A percentile compares a stretch with the other conserved stretches of the same genome.
phyloP scores from a whole-genome alignment of 495 filamentous ascomycete species.

The Hyaloscypha variabilis region DNA sequence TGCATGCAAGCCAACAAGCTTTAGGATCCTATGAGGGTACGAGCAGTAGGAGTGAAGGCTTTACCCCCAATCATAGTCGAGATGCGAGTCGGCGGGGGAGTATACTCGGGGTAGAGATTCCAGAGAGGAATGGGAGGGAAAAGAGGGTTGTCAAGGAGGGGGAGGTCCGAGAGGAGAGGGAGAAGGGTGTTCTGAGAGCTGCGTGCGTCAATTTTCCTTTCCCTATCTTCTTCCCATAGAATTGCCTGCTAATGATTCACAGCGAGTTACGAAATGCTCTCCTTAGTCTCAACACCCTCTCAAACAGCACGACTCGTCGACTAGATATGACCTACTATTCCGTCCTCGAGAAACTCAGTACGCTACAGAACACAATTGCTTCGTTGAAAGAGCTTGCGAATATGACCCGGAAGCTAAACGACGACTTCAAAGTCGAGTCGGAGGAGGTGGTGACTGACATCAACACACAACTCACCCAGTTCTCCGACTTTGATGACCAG shows the following conservation, averaged over 20 bases:
- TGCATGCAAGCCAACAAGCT: constrained; percentile 31
- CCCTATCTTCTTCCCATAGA: background rate
- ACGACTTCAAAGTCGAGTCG: constrained; percentile 64
- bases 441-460: constrained; percentile 63
- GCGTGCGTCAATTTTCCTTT: constrained; percentile 38
- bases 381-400: constrained; percentile 71
- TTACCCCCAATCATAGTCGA: constrained; percentile 45
- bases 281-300: constrained; percentile 44
- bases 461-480: constrained; percentile 62
- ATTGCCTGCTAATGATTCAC: background rate
- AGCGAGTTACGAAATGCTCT: constrained; percentile 40
- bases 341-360: constrained; percentile 73
- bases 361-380: constrained; percentile 67
- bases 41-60: constrained; percentile 38
- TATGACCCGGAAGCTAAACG: constrained; percentile 61
- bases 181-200: constrained; percentile 42
- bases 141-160: constrained; percentile 35
- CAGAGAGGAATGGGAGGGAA: constrained; percentile 16
- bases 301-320: constrained; percentile 62
- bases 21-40: background rate
- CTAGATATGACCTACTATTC: constrained; percentile 90
- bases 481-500: constrained; percentile 73
- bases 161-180: constrained; percentile 41
- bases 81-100: constrained; percentile 44
- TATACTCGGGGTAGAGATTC: constrained; percentile 38